Evolutionary conservation across 2,329 filamentous ascomycete species (phyloP).

Genomic region (Colletotrichum gloeosporioides): DNA sequence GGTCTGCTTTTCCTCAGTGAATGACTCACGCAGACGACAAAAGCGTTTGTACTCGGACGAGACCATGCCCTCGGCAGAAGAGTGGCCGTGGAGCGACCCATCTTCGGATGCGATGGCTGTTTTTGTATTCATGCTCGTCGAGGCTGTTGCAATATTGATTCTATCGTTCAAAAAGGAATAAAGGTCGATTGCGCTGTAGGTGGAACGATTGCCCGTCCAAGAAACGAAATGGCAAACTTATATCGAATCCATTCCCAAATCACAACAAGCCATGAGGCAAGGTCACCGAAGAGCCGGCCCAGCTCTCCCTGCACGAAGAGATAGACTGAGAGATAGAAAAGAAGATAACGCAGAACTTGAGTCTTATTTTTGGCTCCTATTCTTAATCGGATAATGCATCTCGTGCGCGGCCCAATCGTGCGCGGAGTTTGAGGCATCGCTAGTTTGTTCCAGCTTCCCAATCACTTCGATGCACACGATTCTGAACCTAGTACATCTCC

Average conservation of each 20-base stretch:
- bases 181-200: fast-evolving
- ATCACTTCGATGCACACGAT: background rate
- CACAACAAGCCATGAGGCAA: background rate
- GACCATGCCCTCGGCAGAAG: background rate
- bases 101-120: background rate
- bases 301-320: background rate
- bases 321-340: background rate
- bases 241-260: background rate
- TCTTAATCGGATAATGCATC: background rate
- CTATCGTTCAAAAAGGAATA: background rate
- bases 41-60: background rate
- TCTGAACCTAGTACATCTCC: background rate
- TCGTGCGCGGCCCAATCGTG: background rate
- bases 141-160: fast-evolving
- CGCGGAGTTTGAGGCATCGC: background rate
- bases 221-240: background rate
- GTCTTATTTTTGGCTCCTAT: background rate
- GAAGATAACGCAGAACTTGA: background rate
- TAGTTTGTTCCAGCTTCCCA: background rate
- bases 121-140: background rate
- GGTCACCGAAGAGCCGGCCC: background rate
- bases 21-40: background rate
- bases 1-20: background rate
- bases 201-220: background rate
- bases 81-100: background rate